These are phyloP conservation scores for Xylaria sp. DNA, from an alignment of 2,329 filamentous ascomycete genomes.

Conservation along the genomic window DNA sequence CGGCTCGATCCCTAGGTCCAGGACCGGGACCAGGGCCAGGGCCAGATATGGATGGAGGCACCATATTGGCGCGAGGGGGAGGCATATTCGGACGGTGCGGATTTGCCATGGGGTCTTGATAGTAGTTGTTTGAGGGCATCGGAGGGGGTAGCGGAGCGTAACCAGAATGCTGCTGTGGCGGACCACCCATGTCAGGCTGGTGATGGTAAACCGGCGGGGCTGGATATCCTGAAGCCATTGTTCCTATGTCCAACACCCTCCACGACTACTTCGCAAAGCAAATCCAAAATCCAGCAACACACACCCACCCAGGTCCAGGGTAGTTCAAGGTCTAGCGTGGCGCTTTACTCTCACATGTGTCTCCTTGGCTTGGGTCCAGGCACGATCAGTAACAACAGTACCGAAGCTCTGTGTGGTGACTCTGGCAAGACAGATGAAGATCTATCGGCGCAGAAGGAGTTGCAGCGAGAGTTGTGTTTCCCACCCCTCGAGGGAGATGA, in stretches of 20 bases:
- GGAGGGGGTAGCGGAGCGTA: conserved; percentile 48
- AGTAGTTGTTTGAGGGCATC: conserved; percentile 46
- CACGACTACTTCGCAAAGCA: conserved; percentile 21
- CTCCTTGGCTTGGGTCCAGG: conserved; percentile 5
- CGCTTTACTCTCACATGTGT: conserved; percentile 25
- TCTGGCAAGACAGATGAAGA: conserved; percentile 9
- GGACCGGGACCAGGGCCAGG: conserved; percentile 43
- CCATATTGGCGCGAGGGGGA: conserved; percentile 48
- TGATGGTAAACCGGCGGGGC: conserved; percentile 48
- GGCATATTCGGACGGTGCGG: conserved; percentile 49
- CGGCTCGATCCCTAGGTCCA: conserved; percentile 44
- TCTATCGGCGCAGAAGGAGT: conserved; percentile 6
- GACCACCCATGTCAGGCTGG: conserved; percentile 47
- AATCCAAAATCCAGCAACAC: conserved; percentile 31
- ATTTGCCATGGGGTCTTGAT: conserved; percentile 48
- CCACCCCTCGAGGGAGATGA: conserved; percentile 8
- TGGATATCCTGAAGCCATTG: conserved; percentile 50
- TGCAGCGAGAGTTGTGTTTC: conserved; percentile 4
- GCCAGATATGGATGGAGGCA: conserved; percentile 46
- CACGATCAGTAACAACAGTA: conserved; percentile 5
- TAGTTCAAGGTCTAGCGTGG: conserved; percentile 20
- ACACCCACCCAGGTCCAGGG: conserved; percentile 13
- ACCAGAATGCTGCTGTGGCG: conserved; percentile 46
- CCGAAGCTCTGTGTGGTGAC: conserved; percentile 1
- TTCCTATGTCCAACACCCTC: conserved; percentile 35